Base-by-base conservation (phyloP, 202 grass and related monocot genomes). In the Cymbopogon flexuosus region DNA sequence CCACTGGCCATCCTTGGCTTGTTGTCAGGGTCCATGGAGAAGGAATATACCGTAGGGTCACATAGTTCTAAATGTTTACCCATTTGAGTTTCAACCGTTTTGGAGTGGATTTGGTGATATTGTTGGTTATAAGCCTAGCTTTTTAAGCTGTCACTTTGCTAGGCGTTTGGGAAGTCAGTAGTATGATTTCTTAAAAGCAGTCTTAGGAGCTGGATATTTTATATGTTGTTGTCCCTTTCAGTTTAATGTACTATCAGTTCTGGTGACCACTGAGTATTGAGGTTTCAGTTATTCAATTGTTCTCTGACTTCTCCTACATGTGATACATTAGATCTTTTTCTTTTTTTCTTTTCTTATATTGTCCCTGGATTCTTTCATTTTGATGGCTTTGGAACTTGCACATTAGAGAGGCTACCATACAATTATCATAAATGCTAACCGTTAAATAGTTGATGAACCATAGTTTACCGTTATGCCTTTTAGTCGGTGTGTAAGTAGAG, bases 201-300 rank as follows among this genome's bases (percentile, higher is more conserved):
- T 54, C 31, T 1, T 40, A 4, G 10, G 15, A 16, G 8, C 33
- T 83, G 12, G 5, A 0, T 73, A 14, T 64, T 51, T 51, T 52
- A 29, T 78, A 52, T 70, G 7, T 6, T 24, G 45, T 14, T 79
- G 22, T 18, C 65, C 21, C 41, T 62, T 37, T 5, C 9, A 41
- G 35, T 54, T 10, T 54, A 19, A 18, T 61, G 14, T 15, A 70
- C 37, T 51, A 9, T 41, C 27, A 13, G 16, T 66, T 29, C 65
- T 62, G 5, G 27, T 66, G 27, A 49, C 24, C 62, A 30, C 12
- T 41, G 31, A 71, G 0, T 51, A 61, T 40, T 29, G 33, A 57
- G 8, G 35, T 40, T 76, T 70, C 65, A 33, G 10, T 86, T 81
- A 10, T 68, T 47, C 34, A 12, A 56, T 33, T 72, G 67, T 61